These are phyloP conservation scores for Jamesozyma spencerorum DNA, from an alignment of 805 yeast genomes.

Conservation along the genomic window DNA sequence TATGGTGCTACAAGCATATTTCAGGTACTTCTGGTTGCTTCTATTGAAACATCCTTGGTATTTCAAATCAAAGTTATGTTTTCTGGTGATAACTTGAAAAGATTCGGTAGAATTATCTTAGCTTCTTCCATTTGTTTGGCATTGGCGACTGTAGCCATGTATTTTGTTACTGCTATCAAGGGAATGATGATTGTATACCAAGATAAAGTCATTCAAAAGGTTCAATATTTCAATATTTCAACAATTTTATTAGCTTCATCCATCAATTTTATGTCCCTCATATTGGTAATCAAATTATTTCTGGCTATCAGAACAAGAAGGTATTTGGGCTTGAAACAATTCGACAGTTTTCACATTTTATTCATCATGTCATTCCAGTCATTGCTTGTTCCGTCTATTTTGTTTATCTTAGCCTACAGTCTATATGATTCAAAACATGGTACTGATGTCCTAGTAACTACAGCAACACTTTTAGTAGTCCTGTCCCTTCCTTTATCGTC, in stretches of 20 bases:
- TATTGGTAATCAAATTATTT: conserved; percentile 55
- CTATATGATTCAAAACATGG: conserved; percentile 22
- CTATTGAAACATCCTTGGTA: conserved; percentile 56
- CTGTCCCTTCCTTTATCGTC: conserved; percentile 74
- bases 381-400: conserved; percentile 63
- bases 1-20: conserved; percentile 56
- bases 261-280: conserved; percentile 49
- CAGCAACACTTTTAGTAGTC: conserved; percentile 55
- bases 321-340: conserved; percentile 69
- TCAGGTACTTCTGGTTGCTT: conserved; percentile 48
- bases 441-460: conserved; percentile 37
- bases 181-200: conserved; percentile 33
- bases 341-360: conserved; percentile 72
- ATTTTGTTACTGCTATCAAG: conserved; percentile 43
- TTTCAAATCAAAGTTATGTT: conserved; percentile 69
- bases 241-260: conserved; percentile 61
- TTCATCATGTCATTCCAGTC: conserved; percentile 78
- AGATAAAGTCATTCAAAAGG: conserved; percentile 15
- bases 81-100: conserved; percentile 43
- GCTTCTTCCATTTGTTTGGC: conserved; percentile 37
- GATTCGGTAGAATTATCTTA: conserved; percentile 34
- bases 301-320: conserved; percentile 66
- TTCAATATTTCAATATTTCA: conserved; percentile 44
- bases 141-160: conserved; percentile 47
- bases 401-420: conserved; percentile 50